Evolutionary conservation across 2,329 filamentous ascomycete genomes (phyloP), one percentile per base, ranked within the genome.

Genomic region (Clarireedia hainanense): DNA sequence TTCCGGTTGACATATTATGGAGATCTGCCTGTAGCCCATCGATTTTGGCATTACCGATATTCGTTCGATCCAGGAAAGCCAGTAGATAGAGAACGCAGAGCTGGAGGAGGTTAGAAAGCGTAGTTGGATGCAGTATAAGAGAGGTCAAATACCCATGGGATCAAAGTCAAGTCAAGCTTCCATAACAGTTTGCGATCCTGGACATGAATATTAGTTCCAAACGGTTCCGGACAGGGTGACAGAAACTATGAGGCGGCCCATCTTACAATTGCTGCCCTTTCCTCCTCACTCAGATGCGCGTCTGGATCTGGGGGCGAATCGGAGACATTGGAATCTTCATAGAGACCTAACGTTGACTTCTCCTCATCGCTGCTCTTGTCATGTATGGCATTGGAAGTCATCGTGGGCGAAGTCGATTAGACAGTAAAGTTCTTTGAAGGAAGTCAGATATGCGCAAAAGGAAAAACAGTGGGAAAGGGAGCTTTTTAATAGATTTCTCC

Each of bases 1-100:
- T 76, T 5, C 75, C 71, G 2, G 79, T 76, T 0, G 77, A 77
- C 75, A 92, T 80, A 34, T 78, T 61, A 6, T 64, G 53, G 15
- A 94, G 73, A 56, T 87, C 83, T 10, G 27, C 71, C 43, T 65
- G 91, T 24, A 90, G 63, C 1, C 77, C 76, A 24, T 78, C 79
- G 57, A 85, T 79, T 61, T 82, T 84, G 39, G 81, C 89, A 71
- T 78, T 94, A 46, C 88, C 88, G 57, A 94, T 91, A 64, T 94
- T 92, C 26, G 89, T 91, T 14, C 85, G 77, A 66, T 86, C 83
- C 45, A 91, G 77, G 68, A 90, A 91, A 58, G 84, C 86, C 52
- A 89, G 77, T 1, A 91, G 76, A 64, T 91, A 91, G 36, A 91
- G 76, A 48, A 89, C 88, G 57, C 82, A 85, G 12, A 89, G 79